Evolutionary conservation across 2,329 filamentous ascomycete species (phyloP).

Genomic region (Neocatenulostroma microsporum): DNA sequence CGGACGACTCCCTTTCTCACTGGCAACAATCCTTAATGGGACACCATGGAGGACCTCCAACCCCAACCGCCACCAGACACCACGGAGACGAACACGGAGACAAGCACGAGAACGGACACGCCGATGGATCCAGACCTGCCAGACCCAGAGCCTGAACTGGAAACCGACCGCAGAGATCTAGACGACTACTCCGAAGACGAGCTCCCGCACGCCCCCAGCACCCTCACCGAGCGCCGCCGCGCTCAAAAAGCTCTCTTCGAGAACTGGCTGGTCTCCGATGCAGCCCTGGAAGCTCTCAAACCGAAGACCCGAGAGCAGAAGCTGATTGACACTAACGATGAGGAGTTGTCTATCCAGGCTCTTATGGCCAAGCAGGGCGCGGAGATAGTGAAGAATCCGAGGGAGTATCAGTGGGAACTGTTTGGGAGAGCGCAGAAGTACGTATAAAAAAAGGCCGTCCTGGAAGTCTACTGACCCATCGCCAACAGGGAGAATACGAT

Average conservation of each 20-base stretch:
- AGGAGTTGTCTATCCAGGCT: conserved; percentile 45
- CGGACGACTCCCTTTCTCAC: too few species aligned
- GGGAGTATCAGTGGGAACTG: conserved; percentile 87
- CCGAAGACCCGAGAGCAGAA: conserved; percentile 31
- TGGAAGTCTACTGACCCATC: too few species aligned
- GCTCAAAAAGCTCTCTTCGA: conserved; percentile 38
- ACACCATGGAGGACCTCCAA: too few species aligned
- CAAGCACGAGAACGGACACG: too few species aligned
- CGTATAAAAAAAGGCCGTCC: too few species aligned
- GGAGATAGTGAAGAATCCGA: conserved; percentile 63
- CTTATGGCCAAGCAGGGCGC: conserved; percentile 46
- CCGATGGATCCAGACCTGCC: too few species aligned
- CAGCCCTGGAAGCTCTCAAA: conserved; percentile 36
- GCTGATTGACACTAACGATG: conserved; percentile 32
- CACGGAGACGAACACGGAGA: too few species aligned
- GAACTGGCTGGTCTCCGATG: conserved; percentile 36
- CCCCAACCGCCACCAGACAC: too few species aligned
- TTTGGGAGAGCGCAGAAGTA: conserved; percentile 77
- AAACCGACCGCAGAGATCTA: too few species aligned
- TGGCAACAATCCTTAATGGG: too few species aligned
- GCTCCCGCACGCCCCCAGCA: conserved; percentile 18
- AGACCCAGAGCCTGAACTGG: too few species aligned
- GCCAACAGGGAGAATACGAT: conserved; percentile 90
- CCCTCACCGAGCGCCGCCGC: conserved; percentile 30
- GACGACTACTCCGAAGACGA: conserved; percentile 17